Percentiles rank a stretch among this genome's conserved stretches.
Evolutionary conservation across 164 flowering plant species (phyloP).

Genomic region (Sextonia rubra): DNA sequence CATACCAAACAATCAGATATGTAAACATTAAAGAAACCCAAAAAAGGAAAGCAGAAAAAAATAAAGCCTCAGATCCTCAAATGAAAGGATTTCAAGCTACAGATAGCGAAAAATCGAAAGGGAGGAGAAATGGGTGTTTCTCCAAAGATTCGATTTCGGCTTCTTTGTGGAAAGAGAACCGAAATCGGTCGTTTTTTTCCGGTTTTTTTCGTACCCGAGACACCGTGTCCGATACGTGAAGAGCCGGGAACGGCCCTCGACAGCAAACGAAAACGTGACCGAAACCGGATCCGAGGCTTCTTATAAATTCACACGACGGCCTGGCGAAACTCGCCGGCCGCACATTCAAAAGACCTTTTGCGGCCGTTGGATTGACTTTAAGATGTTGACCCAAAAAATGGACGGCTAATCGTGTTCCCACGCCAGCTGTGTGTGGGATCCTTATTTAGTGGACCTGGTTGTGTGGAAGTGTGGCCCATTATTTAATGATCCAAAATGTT

Average conservation of each 20-base stretch:
- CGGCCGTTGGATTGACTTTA: not conserved
- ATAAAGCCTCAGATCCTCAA: not conserved
- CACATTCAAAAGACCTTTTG: not conserved
- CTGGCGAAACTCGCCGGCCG: not conserved
- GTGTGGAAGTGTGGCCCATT: too few species aligned
- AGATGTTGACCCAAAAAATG: not conserved
- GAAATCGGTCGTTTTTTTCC: not conserved
- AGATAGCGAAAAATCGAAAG: not conserved
- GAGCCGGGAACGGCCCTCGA: not conserved
- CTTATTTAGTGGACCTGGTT: not conserved
- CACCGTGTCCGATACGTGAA: not conserved
- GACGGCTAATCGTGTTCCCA: not conserved
- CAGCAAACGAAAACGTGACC: too few species aligned
- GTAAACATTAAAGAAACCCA: not conserved
- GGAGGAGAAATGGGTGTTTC: not conserved
- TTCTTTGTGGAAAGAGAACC: too few species aligned
- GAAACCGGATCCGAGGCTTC: constrained; percentile 1
- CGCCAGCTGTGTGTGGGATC: not conserved
- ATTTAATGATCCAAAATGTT: too few species aligned
- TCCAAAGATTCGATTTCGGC: not conserved
- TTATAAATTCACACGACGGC: not conserved
- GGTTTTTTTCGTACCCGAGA: not conserved
- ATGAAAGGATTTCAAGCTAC: not conserved
- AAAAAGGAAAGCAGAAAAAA: not conserved
- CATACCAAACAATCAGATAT: not conserved